Base-by-base conservation (phyloP, 352 stramenopile species). In the Phytophthora multivora region DNA sequence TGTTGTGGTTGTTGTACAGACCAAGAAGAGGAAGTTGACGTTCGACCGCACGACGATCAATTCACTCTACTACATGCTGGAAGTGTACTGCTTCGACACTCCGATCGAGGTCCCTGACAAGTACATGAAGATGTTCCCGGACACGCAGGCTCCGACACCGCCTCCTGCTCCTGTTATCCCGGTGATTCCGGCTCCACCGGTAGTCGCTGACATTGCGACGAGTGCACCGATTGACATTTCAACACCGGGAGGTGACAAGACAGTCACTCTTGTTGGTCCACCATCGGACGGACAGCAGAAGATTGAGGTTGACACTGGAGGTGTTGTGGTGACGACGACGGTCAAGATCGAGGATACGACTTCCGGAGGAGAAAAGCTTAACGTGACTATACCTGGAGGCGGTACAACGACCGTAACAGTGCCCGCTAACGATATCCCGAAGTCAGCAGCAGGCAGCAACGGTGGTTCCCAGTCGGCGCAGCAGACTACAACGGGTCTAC, bases 51-150 rank as follows among this genome's bases (percentile, higher is more conserved):
- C 63, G 10, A 80, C 71, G n/a, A 55, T 81, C 19, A 18, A 66
- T 25, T 73, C 55, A 12, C 54, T 86, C 3, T 72, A 66, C 35
- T 69, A 82, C 45, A 72, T 67, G 30, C 40, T 86, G 5, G 71
- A 80, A 11, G 61, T 71, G 36, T 77, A 75, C 43, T 85, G 76
- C 51, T 58, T 62, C 15, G 65, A 73, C 0, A 51, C 67, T 21
- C 39, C 62, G 2, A 69, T 85, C 16, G 40, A 68, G 11, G 60
- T 71, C 30, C 71, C 76, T 1, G 47, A 76, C 26, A 57, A 73
- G 23, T 52, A 76, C 11, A 47, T 81, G 5, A 43, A 73, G 26
- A 54, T 74, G 55, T 80, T 77, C 38, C 63, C 56, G 5, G 33
- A 26, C 6, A 66, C 62, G 7, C 10, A 46, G 36, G 53, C 61